Evolutionary conservation across 371 early-diverging fungal genomes (phyloP), one percentile per base, ranked within the genome.

Genomic region (Apophysomyces trapeziformis): DNA sequence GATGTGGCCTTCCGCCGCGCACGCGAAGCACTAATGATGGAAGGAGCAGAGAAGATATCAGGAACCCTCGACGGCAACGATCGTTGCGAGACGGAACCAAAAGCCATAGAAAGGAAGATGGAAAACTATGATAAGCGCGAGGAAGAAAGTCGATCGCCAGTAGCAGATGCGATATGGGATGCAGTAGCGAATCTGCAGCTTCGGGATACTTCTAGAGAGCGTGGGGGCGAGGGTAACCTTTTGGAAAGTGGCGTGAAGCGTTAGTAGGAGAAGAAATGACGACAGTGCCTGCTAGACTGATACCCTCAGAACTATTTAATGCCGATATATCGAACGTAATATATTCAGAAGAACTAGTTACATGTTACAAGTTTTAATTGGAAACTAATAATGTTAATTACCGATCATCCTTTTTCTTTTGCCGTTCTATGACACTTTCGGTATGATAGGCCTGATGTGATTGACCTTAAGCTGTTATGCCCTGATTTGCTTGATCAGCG

Each of bases 1-100:
- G 78, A 78, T 47, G 71, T 78, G 1, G 75, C 75, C 1, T 78
- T 78, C n/a, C 61, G 50, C 3, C 63, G 73, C 38, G 78, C 78
- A 2, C 64, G 73, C 32, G 73, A 75, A 54, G 43, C 64, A 1
- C 46, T 71, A 0, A 71, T 66, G 63, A 14, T 68, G 11, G 36
- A 58, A 9, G 57, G 65, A 7, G 44, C 38, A 32, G 36, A 45
- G 43, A 26, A 58, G 26, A 0, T 18, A 5, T 39, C 21, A 2
- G 32, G 32, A 26, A 26, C 32, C 32, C 32, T 26, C 32, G 32
- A 26, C 32, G 32, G 3, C 32, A 26, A 26, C 32, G 32, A 26
- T 26, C 32, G 32, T 26, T 26, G 32, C 32, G 32, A 26, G 32
- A 26, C 32, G 32, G 32, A 26, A 26, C 2, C 32, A 26, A 26